Base-by-base conservation (phyloP, 192 early-diverging fungal species). In the Coemansia javaensis region DNA sequence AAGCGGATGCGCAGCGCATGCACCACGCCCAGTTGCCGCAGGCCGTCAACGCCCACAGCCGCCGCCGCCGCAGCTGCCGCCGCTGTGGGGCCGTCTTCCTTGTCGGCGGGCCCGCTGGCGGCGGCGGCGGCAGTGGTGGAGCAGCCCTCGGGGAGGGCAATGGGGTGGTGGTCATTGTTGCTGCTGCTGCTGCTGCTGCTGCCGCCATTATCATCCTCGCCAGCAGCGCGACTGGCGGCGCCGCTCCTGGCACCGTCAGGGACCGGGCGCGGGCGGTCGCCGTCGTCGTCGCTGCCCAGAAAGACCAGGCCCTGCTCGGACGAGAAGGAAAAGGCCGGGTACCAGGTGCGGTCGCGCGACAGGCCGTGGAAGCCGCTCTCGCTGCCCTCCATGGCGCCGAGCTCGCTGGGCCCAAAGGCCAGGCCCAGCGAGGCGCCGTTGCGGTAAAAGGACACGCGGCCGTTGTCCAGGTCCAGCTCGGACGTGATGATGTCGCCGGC, bases 281-380 rank as follows among this genome's bases (percentile, higher is more conserved):
- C 41, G 11, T 20, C 27, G 25, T 37, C 40, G 18, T 53, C 61
- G 16, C 37, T 16, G 1, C 68, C 61, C 18, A 72, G 17, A 27
- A 72, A 72, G 14, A 64, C 68, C 22, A 74, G 42, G 2, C 70
- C 70, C 30, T 74, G 70, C 23, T 63, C 59, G 7, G 46, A 50
- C 13, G 70, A 50, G 11, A 74, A 44, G 50, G 70, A 74, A 22
- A 67, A 55, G 1, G 70, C 64, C 6, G 70, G 70, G 21, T 63
- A 67, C 70, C 70, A 74, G 4, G 51, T 59, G 37, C 70, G 63
- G 39, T 62, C 63, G 15, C 50, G 49, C 9, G 44, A 37, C 14
- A 74, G 48, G 4, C 55, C 59, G 22, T 48, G 50, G 38, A 56
- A 56, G 4, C 58, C 58, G 20, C 40, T 51, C 12, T 43, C 52